phyloP scores from a whole-genome alignment of 2,329 filamentous ascomycete species.

The Sclerotinia glacialis region DNA sequence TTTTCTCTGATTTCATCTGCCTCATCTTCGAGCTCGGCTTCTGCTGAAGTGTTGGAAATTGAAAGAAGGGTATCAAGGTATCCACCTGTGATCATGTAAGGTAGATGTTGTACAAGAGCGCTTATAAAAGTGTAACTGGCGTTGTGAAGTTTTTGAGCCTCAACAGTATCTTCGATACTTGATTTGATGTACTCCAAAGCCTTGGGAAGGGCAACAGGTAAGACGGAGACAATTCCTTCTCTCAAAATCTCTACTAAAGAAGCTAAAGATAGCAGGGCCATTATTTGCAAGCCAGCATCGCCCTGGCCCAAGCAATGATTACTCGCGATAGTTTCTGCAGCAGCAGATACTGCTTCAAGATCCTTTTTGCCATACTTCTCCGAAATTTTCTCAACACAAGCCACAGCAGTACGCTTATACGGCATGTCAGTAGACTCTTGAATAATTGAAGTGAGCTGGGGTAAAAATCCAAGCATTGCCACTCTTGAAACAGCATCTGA shows the following conservation, averaged over 20 bases:
- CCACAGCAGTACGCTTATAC: slow-evolving; percentile 81
- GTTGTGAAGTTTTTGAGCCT: slow-evolving; percentile 68
- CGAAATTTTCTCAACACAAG: slow-evolving; percentile 86
- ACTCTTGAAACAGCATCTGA: slow-evolving; percentile 65
- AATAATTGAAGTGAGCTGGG: slow-evolving; percentile 74
- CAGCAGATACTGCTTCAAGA: slow-evolving; percentile 68
- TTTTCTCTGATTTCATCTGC: slow-evolving; percentile 63
- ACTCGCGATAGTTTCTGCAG: slow-evolving; percentile 74
- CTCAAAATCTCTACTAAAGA: slow-evolving; percentile 86
- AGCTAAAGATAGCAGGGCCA: slow-evolving; percentile 84
- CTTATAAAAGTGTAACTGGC: slow-evolving; percentile 78
- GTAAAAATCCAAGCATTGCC: slow-evolving; percentile 74
- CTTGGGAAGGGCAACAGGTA: slow-evolving; percentile 72
- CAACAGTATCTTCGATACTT: slow-evolving; percentile 54
- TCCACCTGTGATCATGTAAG: slow-evolving; percentile 80
- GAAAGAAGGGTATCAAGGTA: slow-evolving; percentile 71
- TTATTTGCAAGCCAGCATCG: slow-evolving; percentile 70
- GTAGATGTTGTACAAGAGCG: slow-evolving; percentile 75
- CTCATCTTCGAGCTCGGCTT: slow-evolving; percentile 57
- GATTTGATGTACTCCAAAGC: slow-evolving; percentile 68
- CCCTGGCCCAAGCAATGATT: slow-evolving; percentile 71
- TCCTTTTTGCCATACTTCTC: slow-evolving; percentile 97
- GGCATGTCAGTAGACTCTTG: slow-evolving; percentile 67
- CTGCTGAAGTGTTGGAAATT: slow-evolving; percentile 70
- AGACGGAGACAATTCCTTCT: slow-evolving; percentile 78